Conservation (phyloP, 1,139 yeast species). For the Williopsis jadinii region DNA sequence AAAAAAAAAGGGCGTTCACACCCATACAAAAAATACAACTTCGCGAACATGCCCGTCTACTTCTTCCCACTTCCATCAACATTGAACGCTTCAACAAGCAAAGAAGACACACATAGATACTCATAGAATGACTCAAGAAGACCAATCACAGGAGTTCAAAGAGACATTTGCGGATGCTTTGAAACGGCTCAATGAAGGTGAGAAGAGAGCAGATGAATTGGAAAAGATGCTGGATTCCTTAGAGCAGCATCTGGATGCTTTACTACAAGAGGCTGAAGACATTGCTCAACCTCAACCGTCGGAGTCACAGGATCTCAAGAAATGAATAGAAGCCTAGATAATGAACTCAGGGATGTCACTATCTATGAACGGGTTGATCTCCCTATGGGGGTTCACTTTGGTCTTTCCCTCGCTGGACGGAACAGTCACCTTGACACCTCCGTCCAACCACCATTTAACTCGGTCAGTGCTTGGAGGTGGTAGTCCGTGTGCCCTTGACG, state of each 20-base stretch:
- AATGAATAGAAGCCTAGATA: not conserved
- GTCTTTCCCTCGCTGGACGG: constrained; percentile 31
- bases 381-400: constrained; percentile 55
- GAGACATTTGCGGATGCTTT: constrained; percentile 43
- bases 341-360: constrained; percentile 33
- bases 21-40: no score
- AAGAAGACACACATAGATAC: no score
- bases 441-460: constrained; percentile 88
- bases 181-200: constrained; percentile 48
- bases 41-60: no score
- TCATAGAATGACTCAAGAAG: not conserved
- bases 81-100: no score
- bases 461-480: constrained; percentile 88
- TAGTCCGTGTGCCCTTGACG: constrained; percentile 31
- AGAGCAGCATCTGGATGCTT: constrained; percentile 47
- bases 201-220: constrained; percentile 44
- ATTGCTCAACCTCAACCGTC: constrained; percentile 1
- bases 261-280: constrained; percentile 29
- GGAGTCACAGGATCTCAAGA: not conserved
- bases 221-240: constrained; percentile 50
- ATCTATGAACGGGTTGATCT: constrained; percentile 62
- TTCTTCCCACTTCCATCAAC: no score
- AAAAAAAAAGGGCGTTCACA: no score
- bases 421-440: constrained; percentile 61
- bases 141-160: constrained; percentile 28